Evolutionary conservation across 257 asterid genomes (phyloP).

Genomic region (Capsicum baccatum): DNA sequence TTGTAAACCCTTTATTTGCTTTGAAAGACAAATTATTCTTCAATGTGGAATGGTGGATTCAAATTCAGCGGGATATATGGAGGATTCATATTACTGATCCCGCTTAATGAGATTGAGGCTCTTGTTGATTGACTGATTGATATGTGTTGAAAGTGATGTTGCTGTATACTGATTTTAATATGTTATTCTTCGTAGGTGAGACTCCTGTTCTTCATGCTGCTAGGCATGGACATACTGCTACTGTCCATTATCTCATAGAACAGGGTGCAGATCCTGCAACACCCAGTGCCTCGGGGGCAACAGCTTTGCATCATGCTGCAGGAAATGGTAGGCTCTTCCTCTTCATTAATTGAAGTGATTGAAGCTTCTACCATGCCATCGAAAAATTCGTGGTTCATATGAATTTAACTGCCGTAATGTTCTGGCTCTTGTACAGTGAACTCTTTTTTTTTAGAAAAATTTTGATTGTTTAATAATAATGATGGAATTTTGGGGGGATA

Average conservation of each 20-base stretch:
- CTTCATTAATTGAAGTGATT: background rate
- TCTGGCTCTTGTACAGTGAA: background rate
- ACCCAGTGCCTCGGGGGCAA: constrained; percentile 84
- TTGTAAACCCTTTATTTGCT: background rate
- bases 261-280: constrained; percentile 81
- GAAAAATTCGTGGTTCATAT: background rate
- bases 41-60: background rate
- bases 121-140: constrained; percentile 15
- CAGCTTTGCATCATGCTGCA: constrained; percentile 87
- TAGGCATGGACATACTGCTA: constrained; percentile 76
- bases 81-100: background rate
- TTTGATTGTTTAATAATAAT: background rate
- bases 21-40: background rate
- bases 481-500: background rate
- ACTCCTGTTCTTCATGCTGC: constrained; percentile 94
- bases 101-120: background rate
- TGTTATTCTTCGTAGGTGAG: constrained; percentile 58
- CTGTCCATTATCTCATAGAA: constrained; percentile 76
- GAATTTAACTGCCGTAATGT: background rate
- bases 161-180: background rate
- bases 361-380: constrained; percentile 6
- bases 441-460: background rate
- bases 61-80: background rate
- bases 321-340: constrained; percentile 65
- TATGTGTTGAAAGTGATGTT: background rate